Base-by-base conservation (phyloP, 2,329 filamentous ascomycete genomes). In the Penicillium crustosum region DNA sequence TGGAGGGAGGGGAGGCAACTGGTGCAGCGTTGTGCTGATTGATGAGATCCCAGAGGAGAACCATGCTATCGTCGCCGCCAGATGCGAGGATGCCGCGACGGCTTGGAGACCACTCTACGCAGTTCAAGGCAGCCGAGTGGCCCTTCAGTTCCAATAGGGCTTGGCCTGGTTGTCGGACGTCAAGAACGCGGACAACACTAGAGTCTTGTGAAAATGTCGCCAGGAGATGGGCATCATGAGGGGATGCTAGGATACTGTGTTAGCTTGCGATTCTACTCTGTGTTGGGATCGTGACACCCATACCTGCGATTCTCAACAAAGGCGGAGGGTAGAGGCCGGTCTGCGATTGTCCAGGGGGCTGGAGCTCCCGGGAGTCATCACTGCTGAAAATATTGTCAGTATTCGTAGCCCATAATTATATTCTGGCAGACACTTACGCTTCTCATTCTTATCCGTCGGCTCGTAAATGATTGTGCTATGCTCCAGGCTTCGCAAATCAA, bases 391-490 rank as follows among this genome's bases (percentile, higher is more conserved):
- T 9, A 23, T 17, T 38, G 27, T 64, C 35, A 65, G 56, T 58
- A 38, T 27, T 21, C 13, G 58, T 23, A 63, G 56, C 21, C 41
- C 0, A 9, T 6, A 21, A 4, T 10, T 15, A 8, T 17, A 7
- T 8, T 7, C 6, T 4, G 17, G 6, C 41, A 31, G 27, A 44
- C 9, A 71, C 78, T 64, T 79, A 91, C 89, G 83, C 80, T 78
- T 79, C 50, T 83, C 81, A 23, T 89, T 87, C 77, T 97, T 97
- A 65, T 92, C 89, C 0, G 91, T 93, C 5, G 94, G 94, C 75
- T 99, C 94, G 74, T 99, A 99, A 63, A 99, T 99, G 73, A 99
- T 99, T 50, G 94, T 99, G 65, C 93, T 97, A 75, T 99, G 94
- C 73, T 99, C 94, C 53, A 99, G 79, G 74, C 93, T 97, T 70